Evolutionary conservation across 202 grass and related monocot species (phyloP), one percentile per base, ranked within the genome.

Genomic region (Schoenoplectus triqueter): DNA sequence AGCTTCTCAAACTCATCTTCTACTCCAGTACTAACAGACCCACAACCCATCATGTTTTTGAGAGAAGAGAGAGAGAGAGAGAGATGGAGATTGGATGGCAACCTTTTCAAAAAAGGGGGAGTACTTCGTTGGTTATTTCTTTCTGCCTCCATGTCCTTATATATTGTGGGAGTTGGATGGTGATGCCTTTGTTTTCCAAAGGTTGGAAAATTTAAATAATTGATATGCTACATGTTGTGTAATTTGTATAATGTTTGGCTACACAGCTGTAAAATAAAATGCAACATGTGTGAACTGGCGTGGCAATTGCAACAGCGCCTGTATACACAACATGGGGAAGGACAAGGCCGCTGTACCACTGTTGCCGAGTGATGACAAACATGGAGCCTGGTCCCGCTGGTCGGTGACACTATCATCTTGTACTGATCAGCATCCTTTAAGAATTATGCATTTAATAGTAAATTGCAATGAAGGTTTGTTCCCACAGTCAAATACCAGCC

Each of bases 1-100:
- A 97, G 92, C 91, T 97, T 97, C 92, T 93, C 66, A 78, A 90
- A 97, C 86, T 95, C 95, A 10, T 95, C 95, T 7, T 92, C 92
- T 40, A 93, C 87, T 76, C 94, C 95, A 50, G 64, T 86, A 51
- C 87, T 87, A 66, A 86, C 80, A 91, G 87, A 90, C 86, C 92
- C 95, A 85, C 88, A 92, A 2, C 89, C 49, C 90, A 95, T 93
- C 95, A 92, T 97, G 10, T 69, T 83, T 70, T 63, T 14, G 4
- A 31, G 73, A 49, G 31, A 22, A 70, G 72, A 47, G 4, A 75
- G 15, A n/a, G 15, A n/a, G n/a, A 76, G 48, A 50, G 0, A 47
- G 14, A 10, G 41, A 47, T 47, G 67, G 67, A 70, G 41, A 45
- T 40, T 67, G 21, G 45, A 52, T 74, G 49, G 73, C 73, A 54